These are phyloP conservation scores for Stenogyne calaminthoides DNA, from an alignment of 305 asterid species.

Conservation along the genomic window DNA sequence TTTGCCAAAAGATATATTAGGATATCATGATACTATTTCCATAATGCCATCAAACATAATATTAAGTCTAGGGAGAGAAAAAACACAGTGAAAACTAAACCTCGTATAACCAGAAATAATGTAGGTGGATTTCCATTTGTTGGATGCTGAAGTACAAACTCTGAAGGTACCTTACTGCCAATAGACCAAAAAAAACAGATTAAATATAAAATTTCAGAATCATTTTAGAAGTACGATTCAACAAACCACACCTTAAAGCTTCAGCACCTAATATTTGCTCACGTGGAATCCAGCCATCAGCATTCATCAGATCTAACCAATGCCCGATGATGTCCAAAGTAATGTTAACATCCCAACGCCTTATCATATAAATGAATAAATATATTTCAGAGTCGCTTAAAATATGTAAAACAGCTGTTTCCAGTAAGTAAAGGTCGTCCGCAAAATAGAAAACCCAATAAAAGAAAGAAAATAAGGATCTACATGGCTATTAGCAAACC, in stretches of 20 bases:
- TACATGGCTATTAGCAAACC: constrained; percentile 35
- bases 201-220: constrained; percentile 23
- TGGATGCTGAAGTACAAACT: constrained; percentile 92
- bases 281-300: constrained; percentile 99
- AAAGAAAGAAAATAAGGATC: not conserved
- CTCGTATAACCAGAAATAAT: constrained; percentile 75
- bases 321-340: constrained; percentile 92
- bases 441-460: constrained; percentile 1
- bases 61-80: not conserved
- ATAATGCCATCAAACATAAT: constrained; percentile 15
- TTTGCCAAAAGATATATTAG: not conserved
- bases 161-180: constrained; percentile 94
- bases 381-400: constrained; percentile 20
- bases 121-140: constrained; percentile 97
- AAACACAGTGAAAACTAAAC: constrained; percentile 45
- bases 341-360: constrained; percentile 96
- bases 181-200: constrained; percentile 28
- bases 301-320: constrained; percentile 96
- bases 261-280: constrained; percentile 98
- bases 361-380: constrained; percentile 38
- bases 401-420: constrained; percentile 4
- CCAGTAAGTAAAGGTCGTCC: constrained; percentile 13
- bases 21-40: constrained; percentile 12
- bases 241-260: constrained; percentile 69
- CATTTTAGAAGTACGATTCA: constrained; percentile 25